phyloP scores from a whole-genome alignment of 2,329 filamentous ascomycete genomes.

The Penicillium griseofulvum region DNA sequence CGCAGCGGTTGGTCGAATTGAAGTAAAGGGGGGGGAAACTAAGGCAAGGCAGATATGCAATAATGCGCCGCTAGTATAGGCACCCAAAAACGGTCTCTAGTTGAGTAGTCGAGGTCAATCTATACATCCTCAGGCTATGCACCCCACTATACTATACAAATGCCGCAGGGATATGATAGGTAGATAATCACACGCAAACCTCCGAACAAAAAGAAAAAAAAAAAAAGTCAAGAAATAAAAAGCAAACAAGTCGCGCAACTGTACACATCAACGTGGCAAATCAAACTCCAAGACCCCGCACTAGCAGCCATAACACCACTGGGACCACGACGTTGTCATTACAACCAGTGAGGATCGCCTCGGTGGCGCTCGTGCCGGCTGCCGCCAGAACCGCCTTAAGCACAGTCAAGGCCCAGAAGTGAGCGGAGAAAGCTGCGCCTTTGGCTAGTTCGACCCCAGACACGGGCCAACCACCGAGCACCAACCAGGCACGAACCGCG shows the following conservation, averaged over 20 bases:
- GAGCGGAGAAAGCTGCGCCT: slow-evolving; percentile 13
- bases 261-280: slow-evolving; percentile 7
- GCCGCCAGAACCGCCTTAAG: slow-evolving; percentile 70
- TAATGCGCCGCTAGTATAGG: slow-evolving; percentile 3
- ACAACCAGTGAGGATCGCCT: slow-evolving; percentile 90
- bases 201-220: background rate
- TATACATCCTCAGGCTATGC: slow-evolving; percentile 4
- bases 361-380: slow-evolving; percentile 79
- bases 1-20: background rate
- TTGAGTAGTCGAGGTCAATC: background rate
- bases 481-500: slow-evolving; percentile 70
- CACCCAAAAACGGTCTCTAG: slow-evolving; percentile 2
- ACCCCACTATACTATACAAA: slow-evolving; percentile 10
- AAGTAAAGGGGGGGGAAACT: background rate
- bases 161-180: slow-evolving; percentile 2
- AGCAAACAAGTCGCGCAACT: background rate
- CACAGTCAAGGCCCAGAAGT: slow-evolving; percentile 35
- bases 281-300: slow-evolving; percentile 64
- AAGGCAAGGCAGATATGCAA: slow-evolving; percentile 8
- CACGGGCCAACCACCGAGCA: slow-evolving; percentile 66
- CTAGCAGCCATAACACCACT: slow-evolving; percentile 86
- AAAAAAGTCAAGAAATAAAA: background rate
- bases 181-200: slow-evolving; percentile 1
- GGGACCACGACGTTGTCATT: slow-evolving; percentile 99
- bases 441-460: slow-evolving; percentile 17